Evolutionary conservation across 805 yeast genomes (phyloP).

Genomic region (Starmerella apis): DNA sequence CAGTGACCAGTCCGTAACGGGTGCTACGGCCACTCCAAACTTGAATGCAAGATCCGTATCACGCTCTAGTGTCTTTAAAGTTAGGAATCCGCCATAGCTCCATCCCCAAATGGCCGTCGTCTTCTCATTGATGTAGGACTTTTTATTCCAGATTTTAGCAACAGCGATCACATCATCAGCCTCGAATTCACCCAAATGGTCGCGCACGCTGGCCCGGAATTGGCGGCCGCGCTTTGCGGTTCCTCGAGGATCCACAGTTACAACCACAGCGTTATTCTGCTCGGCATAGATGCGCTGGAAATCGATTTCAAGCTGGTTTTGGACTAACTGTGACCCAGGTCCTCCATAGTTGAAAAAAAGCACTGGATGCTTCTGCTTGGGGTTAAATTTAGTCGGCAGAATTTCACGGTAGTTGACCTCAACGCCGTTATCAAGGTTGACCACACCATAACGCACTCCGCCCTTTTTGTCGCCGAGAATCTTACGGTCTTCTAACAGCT

Average conservation of each 20-base stretch:
- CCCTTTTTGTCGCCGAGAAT: slow-evolving; percentile 41
- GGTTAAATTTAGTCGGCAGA: slow-evolving; percentile 61
- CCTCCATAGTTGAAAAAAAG: slow-evolving; percentile 91
- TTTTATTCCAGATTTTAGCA: slow-evolving; percentile 58
- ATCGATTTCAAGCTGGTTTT: slow-evolving; percentile 46
- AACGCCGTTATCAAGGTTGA: slow-evolving; percentile 34
- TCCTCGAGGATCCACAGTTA: slow-evolving; percentile 94
- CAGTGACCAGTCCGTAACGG: slow-evolving; percentile 87
- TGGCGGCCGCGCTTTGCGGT: slow-evolving; percentile 79
- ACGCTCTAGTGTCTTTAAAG: slow-evolving; percentile 75
- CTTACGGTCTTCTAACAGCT: slow-evolving; percentile 23
- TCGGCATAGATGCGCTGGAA: slow-evolving; percentile 73
- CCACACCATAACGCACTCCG: slow-evolving; percentile 37
- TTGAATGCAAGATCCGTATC: slow-evolving; percentile 68
- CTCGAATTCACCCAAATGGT: slow-evolving; percentile 70
- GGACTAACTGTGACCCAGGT: slow-evolving; percentile 82
- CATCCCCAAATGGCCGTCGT: slow-evolving; percentile 92
- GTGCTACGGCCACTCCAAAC: slow-evolving; percentile 93
- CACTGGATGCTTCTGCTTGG: slow-evolving; percentile 59
- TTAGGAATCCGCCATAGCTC: slow-evolving; percentile 94
- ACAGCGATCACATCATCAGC: slow-evolving; percentile 79
- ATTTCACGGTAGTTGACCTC: slow-evolving; percentile 59
- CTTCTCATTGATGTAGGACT: slow-evolving; percentile 53
- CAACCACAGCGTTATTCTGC: slow-evolving; percentile 70
- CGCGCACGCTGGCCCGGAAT: slow-evolving; percentile 72